Evolutionary conservation across 768 basidiomycete species (phyloP).

Genomic region (Leccinum variicolor): DNA sequence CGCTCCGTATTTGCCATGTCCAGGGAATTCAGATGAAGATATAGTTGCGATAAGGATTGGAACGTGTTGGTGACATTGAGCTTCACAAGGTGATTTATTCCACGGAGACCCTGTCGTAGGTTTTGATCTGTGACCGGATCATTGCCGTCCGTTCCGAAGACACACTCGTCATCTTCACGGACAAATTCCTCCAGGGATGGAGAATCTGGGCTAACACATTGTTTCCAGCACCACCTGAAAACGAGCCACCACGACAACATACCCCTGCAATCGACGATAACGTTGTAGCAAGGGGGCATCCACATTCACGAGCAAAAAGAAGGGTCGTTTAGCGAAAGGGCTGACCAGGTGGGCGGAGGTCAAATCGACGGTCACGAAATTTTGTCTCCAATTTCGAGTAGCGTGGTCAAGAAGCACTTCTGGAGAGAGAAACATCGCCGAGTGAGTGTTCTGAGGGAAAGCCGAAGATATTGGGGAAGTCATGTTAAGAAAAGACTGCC

Average conservation of each 20-base stretch:
- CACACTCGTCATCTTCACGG: slow-evolving; percentile 59
- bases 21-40: slow-evolving; percentile 61
- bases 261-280: slow-evolving; percentile 58
- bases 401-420: slow-evolving; percentile 64
- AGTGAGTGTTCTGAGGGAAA: slow-evolving; percentile 21
- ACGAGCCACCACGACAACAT: slow-evolving; percentile 17
- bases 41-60: slow-evolving; percentile 46
- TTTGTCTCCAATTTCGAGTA: slow-evolving; percentile 74
- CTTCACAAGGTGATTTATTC: slow-evolving; percentile 46
- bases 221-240: slow-evolving; percentile 7
- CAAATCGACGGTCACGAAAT: slow-evolving; percentile 82
- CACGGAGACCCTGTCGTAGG: slow-evolving; percentile 14
- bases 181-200: slow-evolving; percentile 72
- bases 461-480: slow-evolving; percentile 15
- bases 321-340: slow-evolving; percentile 80
- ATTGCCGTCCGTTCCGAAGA: slow-evolving; percentile 48
- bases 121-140: slow-evolving; percentile 20
- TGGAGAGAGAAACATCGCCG: slow-evolving; percentile 41
- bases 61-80: slow-evolving; percentile 68
- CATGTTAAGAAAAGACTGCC: slow-evolving; percentile 19
- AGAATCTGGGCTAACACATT: slow-evolving; percentile 12
- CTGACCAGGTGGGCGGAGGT: slow-evolving; percentile 52
- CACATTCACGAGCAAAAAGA: slow-evolving; percentile 79
- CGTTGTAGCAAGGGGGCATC: slow-evolving; percentile 80
- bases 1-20: slow-evolving; percentile 71